Evolutionary conservation across 495 filamentous ascomycete genomes (phyloP).

Genomic region (Podospora bellae-mahoneyi): DNA sequence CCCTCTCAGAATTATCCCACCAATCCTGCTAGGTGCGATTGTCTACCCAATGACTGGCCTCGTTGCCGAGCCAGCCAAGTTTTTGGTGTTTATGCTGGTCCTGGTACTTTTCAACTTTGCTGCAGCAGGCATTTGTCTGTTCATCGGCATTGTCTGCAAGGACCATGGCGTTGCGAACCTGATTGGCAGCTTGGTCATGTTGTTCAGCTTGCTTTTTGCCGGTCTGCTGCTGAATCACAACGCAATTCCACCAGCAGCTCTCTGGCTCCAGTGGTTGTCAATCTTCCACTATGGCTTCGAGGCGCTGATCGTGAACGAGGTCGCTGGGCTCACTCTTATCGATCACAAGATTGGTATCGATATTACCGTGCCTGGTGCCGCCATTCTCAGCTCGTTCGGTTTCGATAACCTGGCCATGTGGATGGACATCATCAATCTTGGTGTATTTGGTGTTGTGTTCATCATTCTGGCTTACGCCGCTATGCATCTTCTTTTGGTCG

Average conservation of each 20-base stretch:
- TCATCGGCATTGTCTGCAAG: conserved; percentile 93
- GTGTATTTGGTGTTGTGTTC: conserved; percentile 75
- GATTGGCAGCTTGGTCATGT: conserved; percentile 93
- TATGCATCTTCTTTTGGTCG: conserved; percentile 91
- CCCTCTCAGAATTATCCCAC: conserved; percentile 87
- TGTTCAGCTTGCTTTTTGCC: conserved; percentile 93
- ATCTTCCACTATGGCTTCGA: conserved; percentile 99
- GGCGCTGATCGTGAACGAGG: conserved; percentile 95
- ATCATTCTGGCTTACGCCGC: conserved; percentile 84
- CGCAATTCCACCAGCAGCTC: conserved; percentile 74
- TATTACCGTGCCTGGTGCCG: conserved; percentile 92
- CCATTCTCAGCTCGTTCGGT: conserved; percentile 90
- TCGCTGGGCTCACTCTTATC: conserved; percentile 80
- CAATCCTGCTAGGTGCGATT: conserved; percentile 93
- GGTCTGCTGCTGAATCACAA: conserved; percentile 92
- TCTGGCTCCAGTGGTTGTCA: conserved; percentile 93
- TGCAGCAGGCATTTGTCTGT: conserved; percentile 86
- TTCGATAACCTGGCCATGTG: conserved; percentile 82
- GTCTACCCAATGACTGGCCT: conserved; percentile 98
- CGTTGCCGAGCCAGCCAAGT: conserved; percentile 74
- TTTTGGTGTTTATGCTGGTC: conserved; percentile 86
- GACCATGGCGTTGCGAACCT: conserved; percentile 91
- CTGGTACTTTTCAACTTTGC: conserved; percentile 95
- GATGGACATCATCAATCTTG: conserved; percentile 78
- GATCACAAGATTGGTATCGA: conserved; percentile 94